Evolutionary conservation across 257 asterid genomes (phyloP).

Genomic region (Agastache rugosa): DNA sequence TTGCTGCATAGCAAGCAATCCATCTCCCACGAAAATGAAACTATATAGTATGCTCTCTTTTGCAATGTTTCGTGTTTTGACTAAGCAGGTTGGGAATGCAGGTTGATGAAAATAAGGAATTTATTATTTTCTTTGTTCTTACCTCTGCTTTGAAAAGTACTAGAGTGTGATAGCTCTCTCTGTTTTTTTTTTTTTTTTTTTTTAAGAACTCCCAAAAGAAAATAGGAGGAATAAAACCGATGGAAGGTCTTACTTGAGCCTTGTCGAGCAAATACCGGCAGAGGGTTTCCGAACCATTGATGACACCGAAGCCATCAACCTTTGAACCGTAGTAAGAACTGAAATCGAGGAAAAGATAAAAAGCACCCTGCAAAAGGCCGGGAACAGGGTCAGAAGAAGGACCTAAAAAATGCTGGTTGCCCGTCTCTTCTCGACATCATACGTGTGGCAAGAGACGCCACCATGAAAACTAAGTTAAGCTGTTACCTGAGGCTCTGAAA

Average conservation of each 20-base stretch:
- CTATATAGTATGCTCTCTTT: neutral
- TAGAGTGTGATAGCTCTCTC: neutral
- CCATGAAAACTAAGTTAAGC: slow-evolving; percentile 8
- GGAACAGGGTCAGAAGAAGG: neutral
- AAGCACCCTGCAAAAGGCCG: slow-evolving; percentile 76
- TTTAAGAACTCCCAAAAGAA: neutral
- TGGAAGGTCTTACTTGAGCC: slow-evolving; percentile 67
- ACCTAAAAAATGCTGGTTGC: too few species aligned
- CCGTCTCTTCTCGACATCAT: neutral
- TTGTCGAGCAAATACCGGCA: slow-evolving; percentile 88
- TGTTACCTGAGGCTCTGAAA: slow-evolving; percentile 88
- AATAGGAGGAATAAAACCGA: neutral
- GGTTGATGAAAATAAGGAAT: neutral
- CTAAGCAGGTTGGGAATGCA: neutral
- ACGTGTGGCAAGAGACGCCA: neutral
- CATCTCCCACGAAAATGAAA: too few species aligned
- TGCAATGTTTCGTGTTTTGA: neutral
- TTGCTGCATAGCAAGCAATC: too few species aligned
- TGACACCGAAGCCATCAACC: slow-evolving; percentile 70
- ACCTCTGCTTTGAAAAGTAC: neutral
- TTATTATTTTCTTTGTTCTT: neutral
- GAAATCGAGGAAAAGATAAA: slow-evolving; percentile 90
- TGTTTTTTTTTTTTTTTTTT: neutral
- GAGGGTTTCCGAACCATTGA: slow-evolving; percentile 77
- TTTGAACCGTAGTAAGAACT: slow-evolving; percentile 74